phyloP scores from a whole-genome alignment of 2,329 filamentous ascomycete genomes.

The Hymenoscyphus repandus region DNA sequence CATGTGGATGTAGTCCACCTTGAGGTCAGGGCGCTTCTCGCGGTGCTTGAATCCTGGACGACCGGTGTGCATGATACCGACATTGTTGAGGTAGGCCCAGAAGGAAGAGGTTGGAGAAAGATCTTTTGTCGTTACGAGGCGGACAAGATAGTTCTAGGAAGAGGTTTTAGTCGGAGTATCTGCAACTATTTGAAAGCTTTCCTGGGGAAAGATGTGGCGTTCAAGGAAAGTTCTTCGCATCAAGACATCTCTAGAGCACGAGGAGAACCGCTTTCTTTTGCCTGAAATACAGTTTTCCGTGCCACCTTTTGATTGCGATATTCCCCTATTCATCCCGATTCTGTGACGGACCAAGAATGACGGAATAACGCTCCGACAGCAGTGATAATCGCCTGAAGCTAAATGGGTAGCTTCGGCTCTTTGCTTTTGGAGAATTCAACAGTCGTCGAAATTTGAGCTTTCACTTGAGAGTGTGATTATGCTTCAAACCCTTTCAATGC shows the following conservation, averaged over 20 bases:
- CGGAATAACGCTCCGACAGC: too few relatives aligned
- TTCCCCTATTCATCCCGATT: too few relatives aligned
- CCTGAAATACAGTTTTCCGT: too few relatives aligned
- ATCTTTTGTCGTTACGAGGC: conserved; percentile 65
- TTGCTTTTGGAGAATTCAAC: too few relatives aligned
- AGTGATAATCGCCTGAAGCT: too few relatives aligned
- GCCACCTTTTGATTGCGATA: too few relatives aligned
- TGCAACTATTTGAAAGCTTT: not conserved
- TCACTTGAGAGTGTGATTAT: too few relatives aligned
- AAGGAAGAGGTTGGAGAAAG: conserved; percentile 61
- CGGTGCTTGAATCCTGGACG: conserved; percentile 61
- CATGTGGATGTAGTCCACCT: conserved; percentile 78
- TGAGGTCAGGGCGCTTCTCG: conserved; percentile 39
- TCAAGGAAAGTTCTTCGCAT: not conserved
- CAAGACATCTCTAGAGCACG: too few relatives aligned
- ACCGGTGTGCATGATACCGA: conserved; percentile 81
- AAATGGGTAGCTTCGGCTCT: too few relatives aligned
- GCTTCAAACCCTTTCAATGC: not conserved
- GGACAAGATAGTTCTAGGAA: conserved; percentile 62
- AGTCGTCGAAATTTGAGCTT: too few relatives aligned
- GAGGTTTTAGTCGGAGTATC: not conserved
- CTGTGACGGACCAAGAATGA: too few relatives aligned
- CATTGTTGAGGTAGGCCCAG: conserved; percentile 81
- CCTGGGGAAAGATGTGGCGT: not conserved
- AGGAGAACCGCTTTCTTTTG: too few relatives aligned